These are phyloP conservation scores for Ceriops decandra DNA, from an alignment of 345 rosid genomes.

Conservation along the genomic window DNA sequence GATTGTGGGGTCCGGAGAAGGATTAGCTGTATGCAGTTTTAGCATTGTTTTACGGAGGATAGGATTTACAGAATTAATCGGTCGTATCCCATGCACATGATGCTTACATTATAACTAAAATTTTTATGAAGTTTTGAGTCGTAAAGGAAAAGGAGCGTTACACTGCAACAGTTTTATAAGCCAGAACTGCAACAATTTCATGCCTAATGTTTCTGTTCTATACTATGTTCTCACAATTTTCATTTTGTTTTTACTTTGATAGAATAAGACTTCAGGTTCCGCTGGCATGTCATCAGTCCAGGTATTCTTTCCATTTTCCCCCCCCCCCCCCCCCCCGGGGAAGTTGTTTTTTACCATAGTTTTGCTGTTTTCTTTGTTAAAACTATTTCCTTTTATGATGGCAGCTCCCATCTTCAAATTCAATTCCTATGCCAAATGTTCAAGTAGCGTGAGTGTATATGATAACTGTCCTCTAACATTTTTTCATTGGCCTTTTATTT, in stretches of 20 bases:
- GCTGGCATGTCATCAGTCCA: conserved; percentile 55
- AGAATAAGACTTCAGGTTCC: conserved; percentile 67
- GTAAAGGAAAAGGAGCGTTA: too few relatives aligned
- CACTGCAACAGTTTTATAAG: too few relatives aligned
- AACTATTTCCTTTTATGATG: conserved; percentile 11
- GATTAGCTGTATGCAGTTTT: too few relatives aligned
- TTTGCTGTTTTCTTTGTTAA: conserved; percentile 5
- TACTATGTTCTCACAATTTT: neutral
- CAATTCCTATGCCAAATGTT: conserved; percentile 35
- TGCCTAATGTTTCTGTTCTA: neutral
- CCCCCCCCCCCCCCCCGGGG: conserved; percentile 5
- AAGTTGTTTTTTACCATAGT: neutral
- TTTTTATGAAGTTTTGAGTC: too few relatives aligned
- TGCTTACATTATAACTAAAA: too few relatives aligned
- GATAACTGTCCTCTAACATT: neutral
- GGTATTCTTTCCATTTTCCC: conserved; percentile 31
- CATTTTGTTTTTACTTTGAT: conserved; percentile 16
- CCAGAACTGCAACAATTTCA: neutral
- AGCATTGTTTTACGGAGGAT: too few relatives aligned
- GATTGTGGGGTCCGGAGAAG: too few relatives aligned
- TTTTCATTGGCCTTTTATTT: conserved; percentile 10
- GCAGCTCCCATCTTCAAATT: conserved; percentile 54
- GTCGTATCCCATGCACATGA: too few relatives aligned
- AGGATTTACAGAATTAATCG: too few relatives aligned
- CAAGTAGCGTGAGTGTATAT: conserved; percentile 53